Percentiles rank a stretch among this genome's conserved stretches.
Evolutionary conservation across 805 yeast species (phyloP).

Genomic region (Lipomyces oligophaga): DNA sequence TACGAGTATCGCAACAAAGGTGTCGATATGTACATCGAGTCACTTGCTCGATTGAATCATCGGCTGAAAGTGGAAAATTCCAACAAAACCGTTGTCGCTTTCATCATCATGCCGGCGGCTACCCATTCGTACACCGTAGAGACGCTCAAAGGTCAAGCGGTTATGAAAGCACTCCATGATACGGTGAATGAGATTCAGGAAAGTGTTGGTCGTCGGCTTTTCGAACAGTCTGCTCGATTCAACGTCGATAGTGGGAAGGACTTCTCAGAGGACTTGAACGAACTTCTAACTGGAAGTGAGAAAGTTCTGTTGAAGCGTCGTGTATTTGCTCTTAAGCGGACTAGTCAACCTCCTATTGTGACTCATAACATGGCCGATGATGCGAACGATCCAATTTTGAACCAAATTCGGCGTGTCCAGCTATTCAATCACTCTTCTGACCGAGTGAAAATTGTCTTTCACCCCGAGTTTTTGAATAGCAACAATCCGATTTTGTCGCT

Average conservation of each 20-base stretch:
- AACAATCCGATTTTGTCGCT: conserved; percentile 89
- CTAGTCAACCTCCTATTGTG: conserved; percentile 87
- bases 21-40: conserved; percentile 89
- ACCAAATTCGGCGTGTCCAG: conserved; percentile 86
- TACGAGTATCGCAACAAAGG: conserved; percentile 97
- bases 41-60: conserved; percentile 88
- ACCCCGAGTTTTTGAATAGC: conserved; percentile 93
- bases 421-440: conserved; percentile 86
- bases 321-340: conserved; percentile 87
- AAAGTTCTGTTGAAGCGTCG: conserved; percentile 85
- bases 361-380: conserved; percentile 97
- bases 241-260: conserved; percentile 51
- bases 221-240: conserved; percentile 82
- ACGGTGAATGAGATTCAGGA: conserved; percentile 85
- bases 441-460: conserved; percentile 92
- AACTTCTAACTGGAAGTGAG: conserved; percentile 80
- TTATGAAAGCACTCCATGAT: conserved; percentile 81
- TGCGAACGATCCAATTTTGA: conserved; percentile 81
- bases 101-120: conserved; percentile 95
- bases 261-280: conserved; percentile 68
- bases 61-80: conserved; percentile 75
- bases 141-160: conserved; percentile 94
- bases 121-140: conserved; percentile 94
- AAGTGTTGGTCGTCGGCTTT: conserved; percentile 77
- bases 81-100: conserved; percentile 90